These are phyloP conservation scores for Chaetothyriales sp. DNA, from an alignment of 2,329 filamentous ascomycete genomes.

Conservation along the genomic window DNA sequence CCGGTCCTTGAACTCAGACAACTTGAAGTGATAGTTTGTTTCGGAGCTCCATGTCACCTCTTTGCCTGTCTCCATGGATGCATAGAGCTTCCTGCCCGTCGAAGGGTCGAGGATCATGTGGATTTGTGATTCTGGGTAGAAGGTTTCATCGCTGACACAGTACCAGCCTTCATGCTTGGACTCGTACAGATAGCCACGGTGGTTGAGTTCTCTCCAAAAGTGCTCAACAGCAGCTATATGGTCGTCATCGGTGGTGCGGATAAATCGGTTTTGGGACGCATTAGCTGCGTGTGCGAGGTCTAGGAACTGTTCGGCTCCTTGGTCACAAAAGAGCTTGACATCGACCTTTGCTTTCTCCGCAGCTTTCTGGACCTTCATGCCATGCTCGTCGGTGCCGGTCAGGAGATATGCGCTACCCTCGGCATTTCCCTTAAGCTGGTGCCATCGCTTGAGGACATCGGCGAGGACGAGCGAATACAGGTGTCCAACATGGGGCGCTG, in stretches of 20 bases:
- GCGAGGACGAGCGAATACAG: constrained; percentile 83
- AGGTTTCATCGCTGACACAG: constrained; percentile 89
- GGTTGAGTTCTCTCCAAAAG: constrained; percentile 70
- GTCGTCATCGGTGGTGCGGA: constrained; percentile 72
- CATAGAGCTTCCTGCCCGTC: constrained; percentile 68
- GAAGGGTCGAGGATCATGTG: constrained; percentile 59
- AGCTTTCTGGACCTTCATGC: constrained; percentile 89
- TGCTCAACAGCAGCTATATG: constrained; percentile 76
- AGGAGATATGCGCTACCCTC: constrained; percentile 48
- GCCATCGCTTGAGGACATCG: constrained; percentile 87
- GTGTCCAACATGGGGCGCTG: constrained; percentile 87
- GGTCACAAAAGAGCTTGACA: constrained; percentile 77
- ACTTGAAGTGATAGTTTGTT: constrained; percentile 83
- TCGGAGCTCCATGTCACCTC: constrained; percentile 92
- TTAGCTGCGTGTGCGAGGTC: constrained; percentile 53
- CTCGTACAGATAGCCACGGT: constrained; percentile 66
- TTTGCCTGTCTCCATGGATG: constrained; percentile 72
- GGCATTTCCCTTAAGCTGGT: constrained; percentile 52
- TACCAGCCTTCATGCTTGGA: constrained; percentile 91
- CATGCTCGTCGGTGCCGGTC: constrained; percentile 94
- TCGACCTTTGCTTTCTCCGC: constrained; percentile 54
- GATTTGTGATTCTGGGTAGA: constrained; percentile 67
- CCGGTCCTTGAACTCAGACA: constrained; percentile 66
- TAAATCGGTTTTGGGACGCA: constrained; percentile 70
- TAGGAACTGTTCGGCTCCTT: constrained; percentile 48